Percentiles rank a stretch among this genome's conserved stretches.
These are phyloP conservation scores for Fusarium goolgardi DNA, from an alignment of 2,329 filamentous ascomycete genomes.

Conservation along the genomic window DNA sequence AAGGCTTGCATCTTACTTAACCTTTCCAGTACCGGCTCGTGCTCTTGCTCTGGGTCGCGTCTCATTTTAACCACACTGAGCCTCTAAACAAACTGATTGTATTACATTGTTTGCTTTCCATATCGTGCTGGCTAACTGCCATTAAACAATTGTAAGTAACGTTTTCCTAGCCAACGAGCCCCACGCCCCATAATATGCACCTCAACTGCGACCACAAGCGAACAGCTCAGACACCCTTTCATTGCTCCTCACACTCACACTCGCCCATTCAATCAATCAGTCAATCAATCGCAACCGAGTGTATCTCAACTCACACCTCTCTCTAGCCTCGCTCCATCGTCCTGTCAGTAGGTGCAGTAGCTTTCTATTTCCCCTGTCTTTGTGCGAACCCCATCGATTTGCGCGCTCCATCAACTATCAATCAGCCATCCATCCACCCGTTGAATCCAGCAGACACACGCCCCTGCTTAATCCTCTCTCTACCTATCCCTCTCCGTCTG, in stretches of 20 bases:
- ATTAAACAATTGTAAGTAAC: constrained; percentile 26
- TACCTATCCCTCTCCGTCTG: constrained; percentile 33
- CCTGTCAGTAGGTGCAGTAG: constrained; percentile 8
- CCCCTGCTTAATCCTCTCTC: constrained; percentile 23
- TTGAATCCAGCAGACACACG: constrained; percentile 22
- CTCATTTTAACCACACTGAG: constrained; percentile 30
- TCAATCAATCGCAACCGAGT: constrained; percentile 16
- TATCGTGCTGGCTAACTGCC: not conserved
- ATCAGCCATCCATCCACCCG: not conserved
- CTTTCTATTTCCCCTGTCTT: constrained; percentile 28
- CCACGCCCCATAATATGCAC: constrained; percentile 51
- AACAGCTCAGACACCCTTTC: constrained; percentile 51
- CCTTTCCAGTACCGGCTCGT: constrained; percentile 12
- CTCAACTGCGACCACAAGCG: constrained; percentile 45
- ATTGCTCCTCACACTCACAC: constrained; percentile 23
- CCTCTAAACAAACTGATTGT: not conserved
- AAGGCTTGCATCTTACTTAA: constrained; percentile 17
- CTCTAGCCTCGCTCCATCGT: constrained; percentile 24
- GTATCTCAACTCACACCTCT: constrained; percentile 24
- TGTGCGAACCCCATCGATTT: constrained; percentile 22
- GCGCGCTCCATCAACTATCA: constrained; percentile 19
- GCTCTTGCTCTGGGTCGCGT: constrained; percentile 15
- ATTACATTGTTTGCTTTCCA: not conserved
- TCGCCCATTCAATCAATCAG: constrained; percentile 19
- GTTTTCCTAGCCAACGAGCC: constrained; percentile 51